phyloP scores from a whole-genome alignment of 164 flowering plant genomes.

The Sextonia rubra region DNA sequence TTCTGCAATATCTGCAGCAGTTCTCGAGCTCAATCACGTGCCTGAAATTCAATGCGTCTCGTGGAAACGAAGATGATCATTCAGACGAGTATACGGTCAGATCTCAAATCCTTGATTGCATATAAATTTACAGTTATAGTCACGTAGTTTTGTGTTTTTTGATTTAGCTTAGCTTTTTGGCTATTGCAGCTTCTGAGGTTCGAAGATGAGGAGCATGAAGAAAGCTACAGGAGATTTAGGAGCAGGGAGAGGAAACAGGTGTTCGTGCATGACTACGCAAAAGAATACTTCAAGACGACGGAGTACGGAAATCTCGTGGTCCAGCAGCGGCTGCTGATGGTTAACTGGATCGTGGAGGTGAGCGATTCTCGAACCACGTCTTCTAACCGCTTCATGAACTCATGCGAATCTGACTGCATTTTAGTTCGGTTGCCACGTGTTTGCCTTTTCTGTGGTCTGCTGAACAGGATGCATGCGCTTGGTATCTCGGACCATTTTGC shows the following conservation, averaged over 20 bases:
- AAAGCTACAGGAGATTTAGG: conserved; percentile 59
- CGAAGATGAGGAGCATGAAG: conserved; percentile 61
- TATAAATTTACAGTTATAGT: not conserved
- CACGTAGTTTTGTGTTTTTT: not conserved
- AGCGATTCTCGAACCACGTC: conserved; percentile 7
- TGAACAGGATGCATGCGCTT: too few species aligned
- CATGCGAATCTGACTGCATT: not conserved
- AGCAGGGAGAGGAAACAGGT: conserved; percentile 63
- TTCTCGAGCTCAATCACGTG: conserved; percentile 34
- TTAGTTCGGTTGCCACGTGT: too few species aligned
- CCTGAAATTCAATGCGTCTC: conserved; percentile 5
- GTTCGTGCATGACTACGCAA: conserved; percentile 39
- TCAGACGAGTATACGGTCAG: conserved; percentile 34
- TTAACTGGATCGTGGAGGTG: conserved; percentile 87
- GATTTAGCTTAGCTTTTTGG: not conserved
- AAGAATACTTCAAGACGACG: conserved; percentile 38
- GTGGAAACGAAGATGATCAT: conserved; percentile 17
- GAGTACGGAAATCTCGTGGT: conserved; percentile 49
- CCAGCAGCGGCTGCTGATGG: conserved; percentile 61
- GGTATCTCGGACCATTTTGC: too few species aligned
- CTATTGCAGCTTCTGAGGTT: conserved; percentile 41
- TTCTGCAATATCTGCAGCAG: conserved; percentile 45
- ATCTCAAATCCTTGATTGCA: not conserved
- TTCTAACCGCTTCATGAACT: not conserved
- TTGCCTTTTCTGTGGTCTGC: too few species aligned